A percentile compares a stretch with the other conserved stretches of the same genome.
phyloP scores from a whole-genome alignment of 129 eudicot species.

The Solidago caesia region DNA sequence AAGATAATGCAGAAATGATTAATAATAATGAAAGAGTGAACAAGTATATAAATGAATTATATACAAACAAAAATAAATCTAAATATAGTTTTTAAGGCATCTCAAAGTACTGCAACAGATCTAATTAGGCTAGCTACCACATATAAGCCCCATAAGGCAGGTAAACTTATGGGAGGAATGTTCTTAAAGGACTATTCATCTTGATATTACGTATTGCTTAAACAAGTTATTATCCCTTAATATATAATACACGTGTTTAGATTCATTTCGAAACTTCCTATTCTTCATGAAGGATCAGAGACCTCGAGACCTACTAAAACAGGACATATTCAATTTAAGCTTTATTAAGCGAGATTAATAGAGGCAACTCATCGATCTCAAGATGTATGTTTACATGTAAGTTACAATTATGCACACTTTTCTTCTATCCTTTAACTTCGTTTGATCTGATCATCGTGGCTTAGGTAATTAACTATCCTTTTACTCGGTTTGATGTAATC shows the following conservation, averaged over 20 bases:
- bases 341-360: not conserved
- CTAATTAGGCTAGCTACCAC: not conserved
- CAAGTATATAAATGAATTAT: not conserved
- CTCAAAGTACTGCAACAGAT: not conserved
- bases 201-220: not conserved
- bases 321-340: not conserved
- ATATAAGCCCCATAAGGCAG: slow-evolving; percentile 2
- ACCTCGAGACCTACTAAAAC: not conserved
- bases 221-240: not conserved
- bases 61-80: not conserved
- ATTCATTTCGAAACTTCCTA: not conserved
- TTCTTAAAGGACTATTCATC: slow-evolving; percentile 12
- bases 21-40: not conserved
- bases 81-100: slow-evolving; percentile 7
- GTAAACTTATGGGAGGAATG: not conserved
- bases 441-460: slow-evolving; percentile 8
- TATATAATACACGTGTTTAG: not conserved
- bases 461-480: not conserved
- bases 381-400: slow-evolving; percentile 8
- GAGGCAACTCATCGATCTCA: not conserved
- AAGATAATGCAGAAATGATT: slow-evolving; percentile 1
- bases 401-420: not conserved
- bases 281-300: not conserved
- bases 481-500: not conserved
- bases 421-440: not conserved